Conservation (phyloP, 306 rosid genomes). For the Cercis canadensis region DNA sequence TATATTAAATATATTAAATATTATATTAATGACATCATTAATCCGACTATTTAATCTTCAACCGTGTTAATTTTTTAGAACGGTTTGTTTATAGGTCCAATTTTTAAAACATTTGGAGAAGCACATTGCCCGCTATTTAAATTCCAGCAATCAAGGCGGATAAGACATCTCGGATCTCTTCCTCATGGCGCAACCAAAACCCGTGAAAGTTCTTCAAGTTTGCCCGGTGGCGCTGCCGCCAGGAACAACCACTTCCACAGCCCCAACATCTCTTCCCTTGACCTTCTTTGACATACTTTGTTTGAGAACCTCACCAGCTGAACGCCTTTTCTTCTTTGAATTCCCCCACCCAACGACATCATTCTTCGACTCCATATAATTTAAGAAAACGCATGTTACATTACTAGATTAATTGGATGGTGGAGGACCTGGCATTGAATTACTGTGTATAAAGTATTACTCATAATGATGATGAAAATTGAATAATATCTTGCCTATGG, state of each 20-base stretch:
- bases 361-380: no score
- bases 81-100: no score
- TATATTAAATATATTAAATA: no score
- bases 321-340: slow-evolving; percentile 42
- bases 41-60: no score
- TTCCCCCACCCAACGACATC: slow-evolving; percentile 18
- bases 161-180: background rate
- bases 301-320: slow-evolving; percentile 50
- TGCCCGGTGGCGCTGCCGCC: background rate
- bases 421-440: slow-evolving; percentile 42
- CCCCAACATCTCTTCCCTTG: slow-evolving; percentile 34
- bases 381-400: no score
- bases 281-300: slow-evolving; percentile 53
- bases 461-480: slow-evolving; percentile 29
- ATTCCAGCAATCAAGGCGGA: no score
- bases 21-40: no score
- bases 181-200: background rate
- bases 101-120: no score
- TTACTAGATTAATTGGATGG: slow-evolving; percentile 15
- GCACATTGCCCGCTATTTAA: no score
- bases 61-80: no score
- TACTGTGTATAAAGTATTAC: slow-evolving; percentile 8
- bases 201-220: background rate
- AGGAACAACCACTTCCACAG: background rate
- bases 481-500: slow-evolving; percentile 33